Percentiles rank a stretch among this genome's conserved stretches.
Conservation (phyloP, 257 asterid genomes). For the Pogostemon cablin region DNA sequence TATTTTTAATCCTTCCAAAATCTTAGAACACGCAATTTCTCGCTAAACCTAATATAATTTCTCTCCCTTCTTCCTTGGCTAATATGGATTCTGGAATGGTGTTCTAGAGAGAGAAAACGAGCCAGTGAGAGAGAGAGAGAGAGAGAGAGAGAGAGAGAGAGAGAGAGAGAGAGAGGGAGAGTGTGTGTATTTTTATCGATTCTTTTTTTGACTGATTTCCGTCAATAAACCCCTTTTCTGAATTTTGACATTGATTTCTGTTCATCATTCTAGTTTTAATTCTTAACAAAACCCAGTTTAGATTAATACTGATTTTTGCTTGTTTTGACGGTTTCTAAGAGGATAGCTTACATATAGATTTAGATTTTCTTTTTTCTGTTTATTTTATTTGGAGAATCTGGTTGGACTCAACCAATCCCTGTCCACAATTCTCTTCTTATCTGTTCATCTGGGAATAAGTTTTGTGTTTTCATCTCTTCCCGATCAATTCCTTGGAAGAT, state of each 20-base stretch:
- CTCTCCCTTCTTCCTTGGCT: conserved; percentile 28
- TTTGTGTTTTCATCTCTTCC: conserved; percentile 29
- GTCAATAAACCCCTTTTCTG: conserved; percentile 38
- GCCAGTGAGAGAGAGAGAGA: conserved; percentile 32
- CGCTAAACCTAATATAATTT: background rate
- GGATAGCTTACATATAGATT: conserved; percentile 10
- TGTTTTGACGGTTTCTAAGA: background rate
- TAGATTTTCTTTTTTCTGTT: background rate
- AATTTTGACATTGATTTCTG: conserved; percentile 46
- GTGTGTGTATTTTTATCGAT: conserved; percentile 39
- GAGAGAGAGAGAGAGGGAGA: conserved; percentile 31
- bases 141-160: conserved; percentile 35
- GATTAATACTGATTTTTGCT: conserved; percentile 28
- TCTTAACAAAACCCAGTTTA: conserved; percentile 28
- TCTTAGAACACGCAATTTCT: background rate
- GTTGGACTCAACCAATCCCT: conserved; percentile 22
- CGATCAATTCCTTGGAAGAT: conserved; percentile 26
- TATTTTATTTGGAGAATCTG: conserved; percentile 13
- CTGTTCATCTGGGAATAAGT: conserved; percentile 38
- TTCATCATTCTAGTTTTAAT: conserved; percentile 16
- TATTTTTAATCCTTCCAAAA: conserved; percentile 28
- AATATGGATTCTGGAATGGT: conserved; percentile 26
- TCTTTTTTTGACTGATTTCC: conserved; percentile 47
- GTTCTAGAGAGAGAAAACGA: conserved; percentile 30
- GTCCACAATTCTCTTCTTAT: conserved; percentile 30